Evolutionary conservation across 257 asterid genomes (phyloP), one percentile per base, ranked within the genome.

Genomic region (Nicotiana noctiflora): DNA sequence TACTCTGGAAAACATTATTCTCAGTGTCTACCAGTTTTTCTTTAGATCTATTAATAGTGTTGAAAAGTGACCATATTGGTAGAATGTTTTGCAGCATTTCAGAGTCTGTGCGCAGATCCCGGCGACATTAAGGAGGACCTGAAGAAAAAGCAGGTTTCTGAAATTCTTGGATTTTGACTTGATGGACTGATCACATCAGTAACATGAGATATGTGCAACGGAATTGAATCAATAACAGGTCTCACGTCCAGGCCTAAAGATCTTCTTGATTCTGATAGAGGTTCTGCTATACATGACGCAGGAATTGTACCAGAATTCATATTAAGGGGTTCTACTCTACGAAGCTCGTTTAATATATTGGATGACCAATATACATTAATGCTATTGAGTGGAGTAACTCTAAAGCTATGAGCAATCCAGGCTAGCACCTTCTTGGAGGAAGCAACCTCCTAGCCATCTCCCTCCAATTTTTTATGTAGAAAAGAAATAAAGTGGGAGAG

Each of bases 41-140:
- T 57, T 91, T 91, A 0, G 93, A 89, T 81, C 90, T 85, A 72
- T 91, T 92, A 75, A 85, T 78, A 3, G 93, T 88, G 62, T 92
- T 85, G 81, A 92, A 94, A 1, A 2, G 89, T 94, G 49, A 94
- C 94, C 84, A 88, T 84, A 3, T 77, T 82, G 6, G 85, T 81
- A 10, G 76, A 77, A 56, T 66, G 87, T 60, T 51, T 83, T 6
- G 85, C 84, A 79, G 46, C 81, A 67, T 82, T 77, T 83, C 82
- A 5, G 80, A 82, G 83, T 32, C 89, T 89, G 59, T 82, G 87
- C 19, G 81, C 83, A 0, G 93, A 91, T 64, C 86, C 86, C 0
- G 95, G 96, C 14, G 98, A 92, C 7, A 88, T 92, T 2, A 97
- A 89, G 90, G 88, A 1, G 98, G 92, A 53, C 82, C 90, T 1